Percentiles rank a stretch among this genome's conserved stretches.
phyloP scores from a whole-genome alignment of 2,329 filamentous ascomycete genomes.

The Neurospora sp. region DNA sequence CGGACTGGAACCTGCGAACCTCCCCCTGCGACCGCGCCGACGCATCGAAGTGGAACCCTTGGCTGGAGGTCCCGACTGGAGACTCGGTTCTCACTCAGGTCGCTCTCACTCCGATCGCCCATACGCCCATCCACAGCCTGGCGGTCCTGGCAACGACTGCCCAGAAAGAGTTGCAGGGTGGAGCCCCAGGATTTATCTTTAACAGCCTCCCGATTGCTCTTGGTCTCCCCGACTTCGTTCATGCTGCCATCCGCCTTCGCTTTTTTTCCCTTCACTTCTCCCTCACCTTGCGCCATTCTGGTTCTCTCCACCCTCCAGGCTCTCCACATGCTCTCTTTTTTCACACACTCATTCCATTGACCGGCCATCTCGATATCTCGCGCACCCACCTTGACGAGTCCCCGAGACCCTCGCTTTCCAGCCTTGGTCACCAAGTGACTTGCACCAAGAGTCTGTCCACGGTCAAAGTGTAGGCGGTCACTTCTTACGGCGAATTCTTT shows the following conservation, averaged over 20 bases:
- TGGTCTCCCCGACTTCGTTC: slow-evolving; percentile 9
- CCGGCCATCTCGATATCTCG: not conserved
- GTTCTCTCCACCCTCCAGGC: not conserved
- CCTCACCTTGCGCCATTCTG: slow-evolving; percentile 3
- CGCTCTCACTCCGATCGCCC: not conserved
- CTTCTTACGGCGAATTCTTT: not conserved
- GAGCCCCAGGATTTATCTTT: slow-evolving; percentile 17
- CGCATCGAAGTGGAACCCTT: not conserved
- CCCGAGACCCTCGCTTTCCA: not conserved
- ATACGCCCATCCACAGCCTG: not conserved
- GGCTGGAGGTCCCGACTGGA: not conserved
- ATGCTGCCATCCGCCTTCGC: slow-evolving; percentile 7
- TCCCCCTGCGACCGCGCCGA: not conserved
- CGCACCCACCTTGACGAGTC: not conserved
- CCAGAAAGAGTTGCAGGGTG: slow-evolving; percentile 9
- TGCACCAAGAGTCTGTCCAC: not conserved
- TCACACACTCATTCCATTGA: slow-evolving; percentile 6
- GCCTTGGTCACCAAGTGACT: not conserved
- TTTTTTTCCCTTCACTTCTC: slow-evolving; percentile 10
- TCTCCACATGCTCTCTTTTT: not conserved
- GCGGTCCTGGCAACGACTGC: not conserved
- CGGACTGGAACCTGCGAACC: not conserved
- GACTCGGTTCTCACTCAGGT: not conserved
- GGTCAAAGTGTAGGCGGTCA: not conserved
- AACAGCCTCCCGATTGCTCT: slow-evolving; percentile 11